Evolutionary conservation across 1,139 yeast species (phyloP), one percentile per base, ranked within the genome.

Genomic region (Wickerhamomyces sp.): DNA sequence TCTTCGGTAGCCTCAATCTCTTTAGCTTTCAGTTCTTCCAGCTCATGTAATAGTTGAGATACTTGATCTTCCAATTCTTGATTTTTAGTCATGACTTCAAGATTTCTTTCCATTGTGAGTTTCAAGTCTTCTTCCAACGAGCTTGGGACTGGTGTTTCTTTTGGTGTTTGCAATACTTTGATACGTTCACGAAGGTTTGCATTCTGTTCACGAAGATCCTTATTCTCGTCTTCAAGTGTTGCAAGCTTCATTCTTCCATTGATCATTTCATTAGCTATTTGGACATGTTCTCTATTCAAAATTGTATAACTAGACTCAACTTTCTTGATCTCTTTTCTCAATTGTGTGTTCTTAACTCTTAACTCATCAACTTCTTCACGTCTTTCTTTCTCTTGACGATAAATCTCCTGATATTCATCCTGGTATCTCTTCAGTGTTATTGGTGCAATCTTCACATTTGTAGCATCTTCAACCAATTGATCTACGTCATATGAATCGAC

Each of bases 231-330:
- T 43, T 73, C 71, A 31, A 90, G 66, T 27, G 84, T 81, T 10
- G 84, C 89, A 43, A 85, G 76, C 46, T 77, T 73, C 39, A 83
- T 70, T 51, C 84, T 74, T 38, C 81, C 82, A 45, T 73, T 73
- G 30, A 84, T 79, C 78, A 84, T 72, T 54, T 82, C 95, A 61
- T 85, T 85, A 9, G 91, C 82, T 36, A 93, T 76, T 45, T 77
- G 79, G 33, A 83, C 76, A 63, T 93, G 97, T 60, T 91, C 97
- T 49, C 81, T 75, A 58, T 88, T 90, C 49, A 93, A 70, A 10
- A 72, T 67, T 1, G 87, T 79, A 56, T 84, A 83, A 36, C 81
- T 77, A 30, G 81, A 72, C 64, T 93, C 97, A 42, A 90, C 70
- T 45, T 79, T 76, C 56, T 88, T 78, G 49, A 91, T 85, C 54